phyloP scores from a whole-genome alignment of 2,329 filamentous ascomycete genomes.

The Botrytis porri region DNA sequence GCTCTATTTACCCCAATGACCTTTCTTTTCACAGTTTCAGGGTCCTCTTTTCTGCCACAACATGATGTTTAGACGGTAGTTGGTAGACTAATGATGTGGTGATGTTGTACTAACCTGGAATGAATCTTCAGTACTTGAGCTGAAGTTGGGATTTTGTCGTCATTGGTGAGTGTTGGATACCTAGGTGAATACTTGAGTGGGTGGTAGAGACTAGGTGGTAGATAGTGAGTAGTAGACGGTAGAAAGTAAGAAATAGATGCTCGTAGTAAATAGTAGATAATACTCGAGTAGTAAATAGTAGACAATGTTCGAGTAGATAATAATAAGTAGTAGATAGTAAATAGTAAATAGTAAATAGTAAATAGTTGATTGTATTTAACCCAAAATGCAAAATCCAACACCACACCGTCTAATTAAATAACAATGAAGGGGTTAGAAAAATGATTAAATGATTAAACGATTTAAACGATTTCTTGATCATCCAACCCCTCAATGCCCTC shows the following conservation, averaged over 20 bases:
- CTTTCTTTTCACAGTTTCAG: background rate
- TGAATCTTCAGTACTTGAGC: background rate
- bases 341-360: background rate
- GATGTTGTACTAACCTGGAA: background rate
- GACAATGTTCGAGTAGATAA: background rate
- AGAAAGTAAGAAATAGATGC: too few species aligned
- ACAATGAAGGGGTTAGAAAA: background rate
- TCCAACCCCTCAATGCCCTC: background rate
- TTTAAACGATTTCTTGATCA: background rate
- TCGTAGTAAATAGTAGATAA: too few species aligned
- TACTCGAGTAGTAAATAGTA: background rate
- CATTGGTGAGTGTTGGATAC: background rate
- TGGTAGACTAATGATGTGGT: background rate
- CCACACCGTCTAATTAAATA: background rate
- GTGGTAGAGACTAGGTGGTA: background rate
- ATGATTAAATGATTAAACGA: background rate
- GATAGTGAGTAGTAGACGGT: too few species aligned
- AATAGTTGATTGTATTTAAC: background rate
- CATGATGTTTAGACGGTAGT: background rate
- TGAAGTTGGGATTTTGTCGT: background rate
- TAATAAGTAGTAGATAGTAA: background rate
- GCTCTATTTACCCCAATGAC: conserved; percentile 6
- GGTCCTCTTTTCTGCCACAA: background rate
- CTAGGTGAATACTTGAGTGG: background rate
- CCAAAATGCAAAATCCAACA: background rate